Percentiles rank a stretch among this genome's conserved stretches.
phyloP scores from a whole-genome alignment of 345 rosid genomes.

The Balakata baccata region DNA sequence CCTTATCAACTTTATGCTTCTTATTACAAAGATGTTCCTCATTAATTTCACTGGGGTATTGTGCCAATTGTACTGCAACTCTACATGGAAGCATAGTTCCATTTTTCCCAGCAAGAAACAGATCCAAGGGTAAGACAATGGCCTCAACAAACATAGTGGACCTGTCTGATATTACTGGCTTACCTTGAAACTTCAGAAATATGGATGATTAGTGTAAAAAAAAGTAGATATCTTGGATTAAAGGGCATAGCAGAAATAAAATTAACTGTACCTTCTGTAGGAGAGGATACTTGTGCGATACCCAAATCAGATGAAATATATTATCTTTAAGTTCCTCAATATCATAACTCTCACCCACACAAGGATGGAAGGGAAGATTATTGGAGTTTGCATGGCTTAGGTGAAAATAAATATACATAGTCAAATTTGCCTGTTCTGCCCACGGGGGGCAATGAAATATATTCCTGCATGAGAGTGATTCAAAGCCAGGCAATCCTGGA shows the following conservation, averaged over 20 bases:
- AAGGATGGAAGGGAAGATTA: constrained; percentile 37
- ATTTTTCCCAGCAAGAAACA: constrained; percentile 49
- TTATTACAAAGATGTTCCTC: constrained; percentile 41
- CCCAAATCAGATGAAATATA: constrained; percentile 52
- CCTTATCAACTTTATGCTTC: constrained; percentile 41
- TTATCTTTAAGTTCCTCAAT: constrained; percentile 43
- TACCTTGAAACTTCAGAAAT: constrained; percentile 43
- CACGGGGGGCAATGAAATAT: constrained; percentile 38
- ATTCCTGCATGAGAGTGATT: constrained; percentile 45
- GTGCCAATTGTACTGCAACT: constrained; percentile 15
- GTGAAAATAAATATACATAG: constrained; percentile 40
- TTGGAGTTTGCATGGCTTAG: constrained; percentile 31
- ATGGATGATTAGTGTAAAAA: neutral
- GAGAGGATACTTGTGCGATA: constrained; percentile 64
- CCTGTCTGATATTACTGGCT: constrained; percentile 34
- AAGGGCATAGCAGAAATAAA: neutral
- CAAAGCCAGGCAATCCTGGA: constrained; percentile 25
- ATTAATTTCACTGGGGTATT: constrained; percentile 12
- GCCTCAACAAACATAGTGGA: constrained; percentile 60
- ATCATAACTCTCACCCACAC: constrained; percentile 32
- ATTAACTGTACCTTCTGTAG: constrained; percentile 42
- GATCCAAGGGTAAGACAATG: constrained; percentile 64
- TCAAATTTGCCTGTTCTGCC: constrained; percentile 34
- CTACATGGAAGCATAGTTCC: constrained; percentile 26
- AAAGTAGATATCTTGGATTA: neutral